Evolutionary conservation across 305 asterid genomes (phyloP).

Genomic region (Nicotiana rustica): DNA sequence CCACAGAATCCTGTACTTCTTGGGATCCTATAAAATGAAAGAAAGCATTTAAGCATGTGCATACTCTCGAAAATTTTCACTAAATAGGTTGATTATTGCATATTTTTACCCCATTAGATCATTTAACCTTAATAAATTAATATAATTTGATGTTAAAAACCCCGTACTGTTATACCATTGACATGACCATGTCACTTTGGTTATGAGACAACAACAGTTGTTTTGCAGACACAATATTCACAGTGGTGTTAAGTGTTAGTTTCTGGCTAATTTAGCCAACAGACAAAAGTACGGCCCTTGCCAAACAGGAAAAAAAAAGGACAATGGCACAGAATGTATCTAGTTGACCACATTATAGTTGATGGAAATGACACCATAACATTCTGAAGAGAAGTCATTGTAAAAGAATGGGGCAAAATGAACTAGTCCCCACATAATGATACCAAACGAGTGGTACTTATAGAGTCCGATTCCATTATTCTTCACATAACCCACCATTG

Average conservation of each 20-base stretch:
- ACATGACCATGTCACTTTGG: background rate
- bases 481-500: background rate
- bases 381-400: background rate
- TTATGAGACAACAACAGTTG: background rate
- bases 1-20: conserved; percentile 64
- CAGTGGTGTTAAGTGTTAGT: background rate
- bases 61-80: background rate
- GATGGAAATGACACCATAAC: background rate
- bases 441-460: conserved; percentile 5
- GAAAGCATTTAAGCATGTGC: background rate
- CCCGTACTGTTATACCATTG: background rate
- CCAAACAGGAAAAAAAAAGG: conserved; percentile 1
- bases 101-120: too few species aligned
- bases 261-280: background rate
- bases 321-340: background rate
- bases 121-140: too few species aligned
- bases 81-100: background rate
- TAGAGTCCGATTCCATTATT: background rate
- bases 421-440: conserved; percentile 17
- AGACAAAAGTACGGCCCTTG: background rate
- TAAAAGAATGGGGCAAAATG: conserved; percentile 26
- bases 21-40: conserved; percentile 67
- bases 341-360: background rate
- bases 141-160: too few species aligned
- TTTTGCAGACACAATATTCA: background rate